A percentile compares a stretch with the other conserved stretches of the same genome.
phyloP scores from a whole-genome alignment of 257 asterid species.

The Buddleja alternifolia region DNA sequence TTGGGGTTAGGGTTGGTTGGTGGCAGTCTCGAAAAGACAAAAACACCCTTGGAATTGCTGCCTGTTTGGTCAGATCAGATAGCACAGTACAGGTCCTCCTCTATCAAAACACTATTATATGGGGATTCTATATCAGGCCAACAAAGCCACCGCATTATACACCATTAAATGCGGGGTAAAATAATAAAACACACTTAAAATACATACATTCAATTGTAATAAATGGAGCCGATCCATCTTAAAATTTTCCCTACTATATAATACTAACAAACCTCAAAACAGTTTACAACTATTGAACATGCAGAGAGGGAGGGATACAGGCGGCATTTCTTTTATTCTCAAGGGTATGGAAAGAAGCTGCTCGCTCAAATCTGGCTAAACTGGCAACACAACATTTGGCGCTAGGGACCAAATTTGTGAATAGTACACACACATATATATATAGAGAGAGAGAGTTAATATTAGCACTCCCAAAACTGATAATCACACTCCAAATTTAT shows the following conservation, averaged over 20 bases:
- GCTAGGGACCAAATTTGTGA: conserved; percentile 15
- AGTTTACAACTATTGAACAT: conserved; percentile 22
- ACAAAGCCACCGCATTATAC: too few species aligned
- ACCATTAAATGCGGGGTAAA: too few species aligned
- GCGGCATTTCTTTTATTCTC: conserved; percentile 17
- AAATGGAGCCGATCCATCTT: too few species aligned
- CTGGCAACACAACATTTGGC: conserved; percentile 29
- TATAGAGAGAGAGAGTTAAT: too few species aligned
- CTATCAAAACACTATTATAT: too few species aligned
- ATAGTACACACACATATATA: not conserved
- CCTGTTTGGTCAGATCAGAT: conserved; percentile 50
- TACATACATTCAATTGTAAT: too few species aligned
- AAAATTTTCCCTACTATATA: too few species aligned
- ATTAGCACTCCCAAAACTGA: too few species aligned
- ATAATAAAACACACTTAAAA: too few species aligned
- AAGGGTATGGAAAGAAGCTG: conserved; percentile 38
- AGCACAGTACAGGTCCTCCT: conserved; percentile 38
- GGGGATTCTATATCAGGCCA: too few species aligned
- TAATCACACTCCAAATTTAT: too few species aligned
- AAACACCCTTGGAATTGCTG: conserved; percentile 44
- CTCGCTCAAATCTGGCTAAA: conserved; percentile 50
- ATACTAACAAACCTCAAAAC: conserved; percentile 20
- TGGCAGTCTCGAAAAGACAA: conserved; percentile 43
- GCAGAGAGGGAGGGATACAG: conserved; percentile 13
- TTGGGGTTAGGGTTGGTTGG: conserved; percentile 32